These are phyloP conservation scores for Camelina sativa DNA, from an alignment of 345 rosid genomes.

Conservation along the genomic window DNA sequence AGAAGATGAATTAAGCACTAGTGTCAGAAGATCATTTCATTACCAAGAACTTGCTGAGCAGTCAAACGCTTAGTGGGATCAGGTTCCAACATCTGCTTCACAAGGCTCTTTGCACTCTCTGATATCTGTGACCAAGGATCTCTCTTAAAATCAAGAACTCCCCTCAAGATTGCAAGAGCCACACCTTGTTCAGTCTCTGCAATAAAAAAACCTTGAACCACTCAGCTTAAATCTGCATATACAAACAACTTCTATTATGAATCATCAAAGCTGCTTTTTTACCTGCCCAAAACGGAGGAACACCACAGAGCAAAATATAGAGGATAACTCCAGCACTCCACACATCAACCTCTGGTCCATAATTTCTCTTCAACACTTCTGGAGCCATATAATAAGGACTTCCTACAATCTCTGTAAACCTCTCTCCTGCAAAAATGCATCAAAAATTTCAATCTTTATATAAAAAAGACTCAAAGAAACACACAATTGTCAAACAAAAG, in stretches of 20 bases:
- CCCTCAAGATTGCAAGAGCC: slow-evolving; percentile 92
- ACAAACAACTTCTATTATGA: neutral
- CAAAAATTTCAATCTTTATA: neutral
- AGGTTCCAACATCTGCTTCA: slow-evolving; percentile 81
- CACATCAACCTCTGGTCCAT: slow-evolving; percentile 92
- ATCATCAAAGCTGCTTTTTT: neutral
- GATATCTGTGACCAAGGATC: slow-evolving; percentile 98
- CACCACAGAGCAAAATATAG: slow-evolving; percentile 85
- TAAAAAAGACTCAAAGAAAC: neutral
- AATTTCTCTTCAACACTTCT: slow-evolving; percentile 82
- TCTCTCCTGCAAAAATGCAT: slow-evolving; percentile 59
- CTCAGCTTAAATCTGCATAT: neutral
- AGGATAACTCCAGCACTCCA: slow-evolving; percentile 98
- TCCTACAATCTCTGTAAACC: slow-evolving; percentile 86
- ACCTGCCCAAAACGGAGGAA: slow-evolving; percentile 91
- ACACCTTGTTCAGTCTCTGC: slow-evolving; percentile 97
- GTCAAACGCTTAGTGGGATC: slow-evolving; percentile 80
- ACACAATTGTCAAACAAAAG: neutral
- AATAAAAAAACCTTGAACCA: slow-evolving; percentile 18
- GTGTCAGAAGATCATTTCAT: slow-evolving; percentile 16
- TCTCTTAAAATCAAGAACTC: slow-evolving; percentile 80
- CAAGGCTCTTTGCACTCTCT: slow-evolving; percentile 83
- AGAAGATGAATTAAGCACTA: slow-evolving; percentile 2
- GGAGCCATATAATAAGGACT: slow-evolving; percentile 99
- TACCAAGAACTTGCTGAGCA: slow-evolving; percentile 95